Evolutionary conservation across 2,329 filamentous ascomycete species (phyloP), one percentile per base, ranked within the genome.

Genomic region (Colletotrichum tofieldiae): DNA sequence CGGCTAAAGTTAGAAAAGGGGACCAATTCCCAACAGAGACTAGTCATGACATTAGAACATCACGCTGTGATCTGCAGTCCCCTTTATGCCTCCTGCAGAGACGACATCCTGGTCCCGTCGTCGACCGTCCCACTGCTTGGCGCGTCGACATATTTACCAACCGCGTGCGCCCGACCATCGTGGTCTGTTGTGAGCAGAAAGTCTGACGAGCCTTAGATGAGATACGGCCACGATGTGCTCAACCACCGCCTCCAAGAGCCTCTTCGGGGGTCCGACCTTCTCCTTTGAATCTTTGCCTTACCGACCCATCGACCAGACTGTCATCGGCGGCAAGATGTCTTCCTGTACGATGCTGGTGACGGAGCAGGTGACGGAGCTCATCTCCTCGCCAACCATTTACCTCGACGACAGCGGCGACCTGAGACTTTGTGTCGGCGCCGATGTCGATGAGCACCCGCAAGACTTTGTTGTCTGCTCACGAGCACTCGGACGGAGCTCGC

Each of bases 401-500:
- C 32, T 72, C 23, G 51, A 67, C 47, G 51, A 68, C 9, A 67
- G 58, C 37, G 58, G 60, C 52, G 70, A 69, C 29, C 63, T 73
- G 6, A 56, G 61, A 5, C 63, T 74, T 14, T 56, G 37, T 8
- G 63, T 75, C 3, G 69, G 65, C 32, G 64, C 56, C 9, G 65
- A 64, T 7, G 64, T 71, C 11, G 63, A 73, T 2, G 43, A 63
- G 32, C 64, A 63, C 39, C 37, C 72, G 9, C 43, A 69, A n/a
- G 63, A 72, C 39, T 79, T 76, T 32, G 37, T 74, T 2, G 78
- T 79, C 3, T 78, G 76, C 58, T 77, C 78, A 11, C 74, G 67
- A 14, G 67, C 77, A 0, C 65, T 79, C 1, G 73, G 76, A 2
- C 73, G 77, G 18, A 75, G 75, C 16, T 79, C 77, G 2, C 72